Percentiles rank a stretch among this genome's conserved stretches.
These are phyloP conservation scores for Trichoderma sp. DNA, from an alignment of 2,329 filamentous ascomycete genomes.

Conservation along the genomic window DNA sequence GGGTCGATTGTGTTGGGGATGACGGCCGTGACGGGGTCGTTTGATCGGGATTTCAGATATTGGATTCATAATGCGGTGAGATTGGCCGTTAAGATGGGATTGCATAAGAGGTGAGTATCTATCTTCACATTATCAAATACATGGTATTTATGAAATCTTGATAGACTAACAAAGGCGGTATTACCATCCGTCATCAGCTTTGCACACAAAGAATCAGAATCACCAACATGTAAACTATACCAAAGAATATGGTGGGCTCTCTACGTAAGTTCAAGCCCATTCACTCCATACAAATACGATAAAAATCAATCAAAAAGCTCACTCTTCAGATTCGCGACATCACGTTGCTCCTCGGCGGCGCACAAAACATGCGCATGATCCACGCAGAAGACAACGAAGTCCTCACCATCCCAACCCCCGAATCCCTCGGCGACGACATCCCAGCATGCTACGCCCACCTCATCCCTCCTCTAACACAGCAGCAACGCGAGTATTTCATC, in stretches of 20 bases:
- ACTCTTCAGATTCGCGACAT: neutral
- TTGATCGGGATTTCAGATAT: neutral
- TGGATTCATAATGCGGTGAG: neutral
- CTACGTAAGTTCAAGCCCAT: neutral
- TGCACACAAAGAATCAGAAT: neutral
- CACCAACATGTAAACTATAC: neutral
- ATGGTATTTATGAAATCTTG: too few relatives aligned
- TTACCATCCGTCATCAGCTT: neutral
- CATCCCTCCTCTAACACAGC: neutral
- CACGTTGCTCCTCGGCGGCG: neutral
- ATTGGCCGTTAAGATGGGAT: neutral
- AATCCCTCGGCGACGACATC: neutral
- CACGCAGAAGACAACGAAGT: neutral
- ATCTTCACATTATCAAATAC: neutral
- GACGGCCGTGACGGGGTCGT: neutral
- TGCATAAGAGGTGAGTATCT: neutral
- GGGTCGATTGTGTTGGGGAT: neutral
- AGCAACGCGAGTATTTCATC: neutral
- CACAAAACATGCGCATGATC: constrained; percentile 1
- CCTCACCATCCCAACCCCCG: neutral
- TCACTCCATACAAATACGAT: neutral
- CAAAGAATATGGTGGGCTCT: neutral
- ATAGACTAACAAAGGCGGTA: neutral
- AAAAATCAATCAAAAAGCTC: neutral
- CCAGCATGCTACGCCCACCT: neutral